These are phyloP conservation scores for Diutina sp. DNA, from an alignment of 1,139 yeast species.

Conservation along the genomic window DNA sequence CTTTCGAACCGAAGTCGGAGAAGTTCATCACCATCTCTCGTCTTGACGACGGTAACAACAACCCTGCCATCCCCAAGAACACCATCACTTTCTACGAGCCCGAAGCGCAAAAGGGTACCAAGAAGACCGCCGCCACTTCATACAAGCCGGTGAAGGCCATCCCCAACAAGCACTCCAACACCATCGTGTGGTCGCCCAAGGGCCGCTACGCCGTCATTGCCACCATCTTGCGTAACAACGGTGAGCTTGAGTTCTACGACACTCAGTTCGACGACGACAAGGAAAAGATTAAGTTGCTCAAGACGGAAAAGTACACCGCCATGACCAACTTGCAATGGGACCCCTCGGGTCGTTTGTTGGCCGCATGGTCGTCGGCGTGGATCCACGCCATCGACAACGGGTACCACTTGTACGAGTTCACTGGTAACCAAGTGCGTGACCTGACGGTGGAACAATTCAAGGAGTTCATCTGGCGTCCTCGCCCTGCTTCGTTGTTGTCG, in stretches of 20 bases:
- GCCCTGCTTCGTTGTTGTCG: conserved; percentile 70
- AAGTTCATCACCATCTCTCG: conserved; percentile 73
- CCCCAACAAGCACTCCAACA: conserved; percentile 56
- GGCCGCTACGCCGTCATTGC: conserved; percentile 84
- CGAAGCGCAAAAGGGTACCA: conserved; percentile 30
- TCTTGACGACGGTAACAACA: conserved; percentile 46
- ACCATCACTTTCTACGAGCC: conserved; percentile 73
- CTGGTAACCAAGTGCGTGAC: conserved; percentile 66
- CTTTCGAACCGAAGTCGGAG: conserved; percentile 93
- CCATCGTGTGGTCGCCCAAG: conserved; percentile 81
- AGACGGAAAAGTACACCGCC: conserved; percentile 56
- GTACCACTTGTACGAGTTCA: conserved; percentile 73
- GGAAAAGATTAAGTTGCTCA: conserved; percentile 46
- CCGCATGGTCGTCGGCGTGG: conserved; percentile 84
- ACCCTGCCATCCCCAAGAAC: conserved; percentile 63
- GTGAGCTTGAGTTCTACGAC: conserved; percentile 80
- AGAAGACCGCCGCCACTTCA: conserved; percentile 11
- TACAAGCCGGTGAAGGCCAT: conserved; percentile 32
- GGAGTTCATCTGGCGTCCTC: conserved; percentile 94
- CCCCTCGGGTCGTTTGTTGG: conserved; percentile 83
- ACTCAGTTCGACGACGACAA: conserved; percentile 64
- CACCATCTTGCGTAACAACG: conserved; percentile 47
- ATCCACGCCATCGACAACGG: conserved; percentile 83
- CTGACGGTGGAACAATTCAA: conserved; percentile 75
- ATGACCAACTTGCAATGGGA: conserved; percentile 90